Evolutionary conservation across 345 rosid genomes (phyloP).

Genomic region (Pistacia vera): DNA sequence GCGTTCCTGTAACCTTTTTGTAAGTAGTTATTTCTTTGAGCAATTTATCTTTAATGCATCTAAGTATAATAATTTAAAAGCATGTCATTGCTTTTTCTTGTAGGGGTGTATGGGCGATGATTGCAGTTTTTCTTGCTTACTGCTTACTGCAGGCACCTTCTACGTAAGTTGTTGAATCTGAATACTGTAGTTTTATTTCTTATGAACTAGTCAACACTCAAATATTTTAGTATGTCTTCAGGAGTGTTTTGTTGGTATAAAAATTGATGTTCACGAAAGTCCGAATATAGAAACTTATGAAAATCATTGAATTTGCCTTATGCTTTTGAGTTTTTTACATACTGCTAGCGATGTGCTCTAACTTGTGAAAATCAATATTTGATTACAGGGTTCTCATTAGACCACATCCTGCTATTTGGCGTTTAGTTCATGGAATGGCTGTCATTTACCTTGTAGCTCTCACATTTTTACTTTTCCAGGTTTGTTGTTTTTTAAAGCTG

Average conservation of each 20-base stretch:
- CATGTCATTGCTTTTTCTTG: conserved; percentile 27
- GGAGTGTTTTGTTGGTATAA: background rate
- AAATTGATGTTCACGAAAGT: background rate
- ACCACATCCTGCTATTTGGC: conserved; percentile 99
- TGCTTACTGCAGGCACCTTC: conserved; percentile 99
- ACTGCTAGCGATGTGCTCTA: background rate
- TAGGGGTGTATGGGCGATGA: conserved; percentile 99
- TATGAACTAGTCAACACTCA: background rate
- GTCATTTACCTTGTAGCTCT: conserved; percentile 88
- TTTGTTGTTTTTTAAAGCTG: conserved; percentile 25
- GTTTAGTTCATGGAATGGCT: conserved; percentile 98
- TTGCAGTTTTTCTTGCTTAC: conserved; percentile 95
- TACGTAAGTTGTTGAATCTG: conserved; percentile 55
- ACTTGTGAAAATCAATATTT: conserved; percentile 3
- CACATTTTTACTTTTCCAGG: conserved; percentile 98
- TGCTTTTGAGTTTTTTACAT: background rate
- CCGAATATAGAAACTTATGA: background rate
- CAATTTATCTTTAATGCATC: background rate
- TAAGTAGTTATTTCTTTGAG: background rate
- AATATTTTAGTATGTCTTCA: background rate
- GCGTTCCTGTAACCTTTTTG: conserved; percentile 23
- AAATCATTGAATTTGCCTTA: background rate
- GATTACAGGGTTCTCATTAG: conserved; percentile 78
- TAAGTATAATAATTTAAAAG: conserved; percentile 17
- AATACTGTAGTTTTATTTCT: background rate